Base-by-base conservation (phyloP, 352 stramenopile genomes). In the Globisporangium okanoganense region DNA sequence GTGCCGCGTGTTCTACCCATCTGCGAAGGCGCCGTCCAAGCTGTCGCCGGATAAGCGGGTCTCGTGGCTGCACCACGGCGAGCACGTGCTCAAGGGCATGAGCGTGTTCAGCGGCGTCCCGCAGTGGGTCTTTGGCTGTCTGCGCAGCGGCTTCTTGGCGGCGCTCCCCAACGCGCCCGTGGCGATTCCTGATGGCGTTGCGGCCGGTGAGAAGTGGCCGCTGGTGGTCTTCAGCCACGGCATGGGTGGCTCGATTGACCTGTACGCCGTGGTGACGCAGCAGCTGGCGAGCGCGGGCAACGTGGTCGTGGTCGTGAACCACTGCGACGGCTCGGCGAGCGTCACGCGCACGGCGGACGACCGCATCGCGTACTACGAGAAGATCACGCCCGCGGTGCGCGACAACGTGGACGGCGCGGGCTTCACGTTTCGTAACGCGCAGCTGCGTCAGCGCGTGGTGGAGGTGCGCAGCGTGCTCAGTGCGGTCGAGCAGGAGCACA, bases 1-100 rank as follows among this genome's bases (percentile, higher is more conserved):
- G 55, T 88, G 76, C 60, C 80, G 80, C 47, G 70, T 90, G 18
- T 82, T 90, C 50, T 90, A 90, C 61, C 79, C 79, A 40, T 75
- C 76, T n/a, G 56, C 65, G 8, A 56, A 53, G 33, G 47, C 55
- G 3, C 24, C 58, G 27, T 57, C 41, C 14, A n/a, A 7, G 5
- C 10, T 64, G n/a, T 24, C 35, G 4, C 29, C 53, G 0, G 60
- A 49, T 9, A 38, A 64, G 52, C 65, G 62, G 29, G 64, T 70
- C 5, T 61, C 51, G 2, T 81, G 87, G 40, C 22, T 84, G 22
- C 74, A 86, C 56, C 73, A 90, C 56, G 80, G 80, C 40, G 41
- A 72, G 55, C 80, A 90, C 58, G 49, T 87, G 38, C 65, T 76
- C 43, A 70, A 65, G 38, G 80, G 78, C 2, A 64, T 90, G 48